Evolutionary conservation across 2,329 filamentous ascomycete genomes (phyloP), one percentile per base, ranked within the genome.

Genomic region (Apiospora hydei): DNA sequence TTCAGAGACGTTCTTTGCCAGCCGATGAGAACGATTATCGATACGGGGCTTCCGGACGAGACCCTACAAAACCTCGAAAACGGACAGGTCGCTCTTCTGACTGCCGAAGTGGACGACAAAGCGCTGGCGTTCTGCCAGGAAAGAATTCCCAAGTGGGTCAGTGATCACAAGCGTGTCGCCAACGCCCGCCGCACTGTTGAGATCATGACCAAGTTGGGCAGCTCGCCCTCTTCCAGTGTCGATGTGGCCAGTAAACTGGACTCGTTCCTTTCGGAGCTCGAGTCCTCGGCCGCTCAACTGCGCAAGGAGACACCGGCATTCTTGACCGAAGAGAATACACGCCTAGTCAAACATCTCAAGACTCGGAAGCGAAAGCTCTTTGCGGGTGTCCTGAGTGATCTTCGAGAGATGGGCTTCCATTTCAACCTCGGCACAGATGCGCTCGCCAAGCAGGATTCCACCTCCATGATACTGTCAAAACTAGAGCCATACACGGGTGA

Each of bases 361-460:
- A 91, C 90, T 3, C 90, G 94, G 77, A 99, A 99, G 83, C 91
- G 94, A 61, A 95, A 95, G 77, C 88, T 98, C 18, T 96, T 97
- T 77, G 93, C 94, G 0, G 96, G 98, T 76, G 95, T 93, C 0
- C 84, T 99, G 74, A 95, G 94, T 78, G 90, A 91, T 30, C 85
- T 98, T 41, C 91, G 94, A 47, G 89, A 92, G 72, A 98, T 99
- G 96, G 96, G 96, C 4, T 89, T 99, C 77, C 92, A 92, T 77
- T 91, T 92, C 70, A 98, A 98, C 79, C 86, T 97, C 21, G 91
- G 93, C 75, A 91, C 90, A 18, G 90, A 93, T 78, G 86, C 92
- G 61, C 85, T 98, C 24, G 88, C 88, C 51, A 90, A 90, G 70
- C 96, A 99, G 81, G 86, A 89, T 41, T 92, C 93, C 0, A 85